Evolutionary conservation across 345 rosid genomes (phyloP).

Genomic region (Xanthoceras sorbifolium): DNA sequence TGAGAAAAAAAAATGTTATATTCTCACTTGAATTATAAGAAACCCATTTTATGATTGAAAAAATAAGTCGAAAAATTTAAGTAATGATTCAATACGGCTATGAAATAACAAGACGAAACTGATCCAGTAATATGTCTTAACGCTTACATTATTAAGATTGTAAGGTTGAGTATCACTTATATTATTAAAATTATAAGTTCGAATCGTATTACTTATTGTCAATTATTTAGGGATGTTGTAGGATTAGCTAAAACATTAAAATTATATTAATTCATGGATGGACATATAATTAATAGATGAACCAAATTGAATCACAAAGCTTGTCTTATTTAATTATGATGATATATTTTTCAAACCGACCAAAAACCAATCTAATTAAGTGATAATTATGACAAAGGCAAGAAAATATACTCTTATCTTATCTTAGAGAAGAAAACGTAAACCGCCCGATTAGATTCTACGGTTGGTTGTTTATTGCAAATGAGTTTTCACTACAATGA

Average conservation of each 20-base stretch:
- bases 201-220: no score
- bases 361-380: not conserved
- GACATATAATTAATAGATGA: not conserved
- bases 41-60: not conserved
- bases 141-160: no score
- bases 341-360: slow-evolving; percentile 6
- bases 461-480: not conserved
- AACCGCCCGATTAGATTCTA: not conserved
- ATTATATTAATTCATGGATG: not conserved
- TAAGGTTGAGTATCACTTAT: no score
- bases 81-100: not conserved
- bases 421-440: not conserved
- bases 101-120: no score
- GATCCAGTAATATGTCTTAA: no score
- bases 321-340: not conserved
- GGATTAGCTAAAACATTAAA: not conserved
- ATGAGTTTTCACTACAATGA: not conserved
- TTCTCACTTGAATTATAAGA: not conserved
- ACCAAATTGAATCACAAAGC: not conserved
- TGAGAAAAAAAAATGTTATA: not conserved
- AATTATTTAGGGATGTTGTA: no score
- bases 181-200: no score
- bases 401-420: not conserved
- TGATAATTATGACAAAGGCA: not conserved
- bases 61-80: no score